A percentile compares a stretch with the other conserved stretches of the same genome.
phyloP scores from a whole-genome alignment of 148 eudicot species.

The Silene conica region DNA sequence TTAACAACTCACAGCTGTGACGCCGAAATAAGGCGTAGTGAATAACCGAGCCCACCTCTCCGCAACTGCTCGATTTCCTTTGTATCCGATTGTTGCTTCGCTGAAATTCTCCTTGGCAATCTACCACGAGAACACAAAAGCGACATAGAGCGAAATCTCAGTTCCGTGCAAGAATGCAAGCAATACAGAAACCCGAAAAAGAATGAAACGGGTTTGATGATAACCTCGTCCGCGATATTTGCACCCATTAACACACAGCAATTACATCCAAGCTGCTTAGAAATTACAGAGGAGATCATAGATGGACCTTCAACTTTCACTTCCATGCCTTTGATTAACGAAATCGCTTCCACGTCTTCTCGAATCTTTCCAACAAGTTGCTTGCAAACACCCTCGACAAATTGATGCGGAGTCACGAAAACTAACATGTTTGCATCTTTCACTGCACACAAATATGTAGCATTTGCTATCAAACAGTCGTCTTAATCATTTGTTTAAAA shows the following conservation, averaged over 20 bases:
- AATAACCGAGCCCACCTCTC: conserved; percentile 86
- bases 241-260: conserved; percentile 98
- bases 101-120: conserved; percentile 89
- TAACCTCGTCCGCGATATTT: conserved; percentile 90
- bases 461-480: neutral
- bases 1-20: conserved; percentile 63
- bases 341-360: conserved; percentile 68
- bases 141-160: neutral
- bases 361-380: conserved; percentile 62
- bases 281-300: conserved; percentile 74
- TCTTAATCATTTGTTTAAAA: too few species aligned
- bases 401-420: conserved; percentile 96
- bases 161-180: neutral
- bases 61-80: conserved; percentile 59
- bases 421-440: conserved; percentile 86
- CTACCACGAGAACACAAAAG: conserved; percentile 32
- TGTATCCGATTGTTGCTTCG: conserved; percentile 88
- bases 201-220: conserved; percentile 12
- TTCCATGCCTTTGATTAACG: conserved; percentile 96
- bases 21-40: conserved; percentile 69
- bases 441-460: conserved; percentile 37
- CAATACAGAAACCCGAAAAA: neutral
- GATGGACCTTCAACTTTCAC: conserved; percentile 88
- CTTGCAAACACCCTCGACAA: conserved; percentile 71
- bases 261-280: conserved; percentile 52